Evolutionary conservation across 1,284 basidiomycete species (phyloP).

Genomic region (Tylopilus sp.): DNA sequence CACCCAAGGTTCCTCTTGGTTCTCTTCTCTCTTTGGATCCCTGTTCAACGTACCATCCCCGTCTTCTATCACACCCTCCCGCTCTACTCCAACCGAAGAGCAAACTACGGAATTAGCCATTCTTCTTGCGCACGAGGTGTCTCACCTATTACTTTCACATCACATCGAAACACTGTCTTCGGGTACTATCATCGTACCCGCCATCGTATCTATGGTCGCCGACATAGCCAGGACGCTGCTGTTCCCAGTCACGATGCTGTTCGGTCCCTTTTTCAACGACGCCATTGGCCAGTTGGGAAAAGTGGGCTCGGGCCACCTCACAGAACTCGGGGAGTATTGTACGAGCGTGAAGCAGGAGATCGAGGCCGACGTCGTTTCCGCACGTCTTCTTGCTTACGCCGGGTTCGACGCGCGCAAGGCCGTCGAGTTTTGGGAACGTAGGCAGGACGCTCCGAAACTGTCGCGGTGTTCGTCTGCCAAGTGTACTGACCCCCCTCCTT

Average conservation of each 20-base stretch:
- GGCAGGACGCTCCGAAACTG: constrained; percentile 44
- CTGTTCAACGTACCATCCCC: constrained; percentile 50
- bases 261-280: constrained; percentile 93
- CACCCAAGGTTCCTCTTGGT: no score
- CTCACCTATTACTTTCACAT: constrained; percentile 88
- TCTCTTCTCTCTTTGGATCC: constrained; percentile 60
- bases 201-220: constrained; percentile 78
- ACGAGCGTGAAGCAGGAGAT: constrained; percentile 84
- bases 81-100: constrained; percentile 74
- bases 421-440: constrained; percentile 78
- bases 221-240: constrained; percentile 82
- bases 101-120: constrained; percentile 89
- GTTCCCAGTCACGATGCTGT: constrained; percentile 89
- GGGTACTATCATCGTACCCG: constrained; percentile 84
- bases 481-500: constrained; percentile 12
- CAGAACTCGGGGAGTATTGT: constrained; percentile 75
- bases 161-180: constrained; percentile 91
- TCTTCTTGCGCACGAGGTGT: constrained; percentile 89
- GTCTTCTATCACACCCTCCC: constrained; percentile 38
- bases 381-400: constrained; percentile 87
- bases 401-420: constrained; percentile 86
- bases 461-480: constrained; percentile 53
- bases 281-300: constrained; percentile 86
- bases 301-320: constrained; percentile 78
- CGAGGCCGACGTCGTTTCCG: constrained; percentile 91